A percentile compares a stretch with the other conserved stretches of the same genome.
Evolutionary conservation across 495 filamentous ascomycete species (phyloP).

Genomic region (Barbatosphaeria neglecta): DNA sequence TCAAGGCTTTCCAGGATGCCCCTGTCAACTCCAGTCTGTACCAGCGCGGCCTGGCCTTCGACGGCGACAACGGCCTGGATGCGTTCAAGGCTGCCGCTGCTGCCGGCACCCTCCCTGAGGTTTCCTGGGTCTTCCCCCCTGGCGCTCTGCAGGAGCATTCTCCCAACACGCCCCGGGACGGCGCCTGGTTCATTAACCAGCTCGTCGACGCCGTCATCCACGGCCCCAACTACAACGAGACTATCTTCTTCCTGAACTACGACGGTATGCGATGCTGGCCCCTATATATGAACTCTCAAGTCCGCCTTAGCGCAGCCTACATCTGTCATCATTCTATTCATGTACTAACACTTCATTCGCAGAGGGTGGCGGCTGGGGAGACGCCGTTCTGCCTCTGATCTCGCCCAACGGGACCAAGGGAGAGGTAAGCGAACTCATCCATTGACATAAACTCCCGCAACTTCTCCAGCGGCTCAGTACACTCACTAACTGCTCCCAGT

Average conservation of each 20-base stretch:
- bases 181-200: conserved; percentile 20
- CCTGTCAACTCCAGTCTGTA: conserved; percentile 6
- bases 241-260: conserved; percentile 16
- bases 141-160: conserved; percentile 20
- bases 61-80: conserved; percentile 9
- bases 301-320: no score
- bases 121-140: conserved; percentile 17
- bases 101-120: conserved; percentile 16
- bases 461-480: no score
- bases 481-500: no score
- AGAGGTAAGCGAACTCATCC: no score
- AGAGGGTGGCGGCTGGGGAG: conserved; percentile 21
- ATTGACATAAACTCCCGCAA: no score
- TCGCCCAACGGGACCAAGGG: conserved; percentile 17
- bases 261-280: no score
- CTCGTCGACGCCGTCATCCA: conserved; percentile 15
- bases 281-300: no score
- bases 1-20: conserved; percentile 16
- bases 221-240: conserved; percentile 16
- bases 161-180: conserved; percentile 16
- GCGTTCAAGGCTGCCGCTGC: conserved; percentile 17
- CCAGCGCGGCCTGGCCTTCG: conserved; percentile 14
- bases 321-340: no score
- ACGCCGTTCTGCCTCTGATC: conserved; percentile 17
- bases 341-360: not conserved